Conservation (phyloP, 2,329 filamentous ascomycete genomes). For the Cladophialophora chaetospira region DNA sequence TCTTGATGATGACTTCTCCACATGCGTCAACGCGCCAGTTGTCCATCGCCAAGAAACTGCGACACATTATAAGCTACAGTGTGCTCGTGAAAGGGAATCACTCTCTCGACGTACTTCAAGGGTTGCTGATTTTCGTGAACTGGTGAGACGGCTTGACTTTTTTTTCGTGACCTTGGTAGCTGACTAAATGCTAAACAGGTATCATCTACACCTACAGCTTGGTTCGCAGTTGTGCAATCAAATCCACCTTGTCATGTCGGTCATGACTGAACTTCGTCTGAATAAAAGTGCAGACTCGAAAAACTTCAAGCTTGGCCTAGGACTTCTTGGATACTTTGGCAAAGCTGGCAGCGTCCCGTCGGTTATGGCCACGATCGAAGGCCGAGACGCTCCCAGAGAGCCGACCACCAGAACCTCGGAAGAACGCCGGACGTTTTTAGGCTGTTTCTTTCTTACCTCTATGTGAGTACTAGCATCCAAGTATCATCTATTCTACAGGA, state of each 20-base stretch:
- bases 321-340: background rate
- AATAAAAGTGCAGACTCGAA: constrained; percentile 28
- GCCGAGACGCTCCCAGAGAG: background rate
- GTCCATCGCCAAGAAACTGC: constrained; percentile 35
- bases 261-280: constrained; percentile 40
- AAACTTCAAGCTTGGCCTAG: background rate
- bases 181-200: background rate
- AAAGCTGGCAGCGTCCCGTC: background rate
- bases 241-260: constrained; percentile 42
- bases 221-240: constrained; percentile 35
- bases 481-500: background rate
- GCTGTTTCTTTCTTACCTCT: constrained; percentile 49
- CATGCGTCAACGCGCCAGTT: constrained; percentile 32
- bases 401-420: constrained; percentile 38
- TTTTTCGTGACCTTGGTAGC: background rate
- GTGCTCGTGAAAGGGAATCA: constrained; percentile 38
- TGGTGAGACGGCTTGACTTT: no score
- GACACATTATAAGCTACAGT: constrained; percentile 35
- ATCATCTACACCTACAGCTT: constrained; percentile 35
- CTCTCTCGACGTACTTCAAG: constrained; percentile 44
- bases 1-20: constrained; percentile 36
- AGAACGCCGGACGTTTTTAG: constrained; percentile 47
- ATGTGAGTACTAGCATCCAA: constrained; percentile 36
- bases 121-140: constrained; percentile 40
- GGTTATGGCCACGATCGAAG: no score